phyloP scores from a whole-genome alignment of 257 asterid genomes.

The Mentha longifolia region DNA sequence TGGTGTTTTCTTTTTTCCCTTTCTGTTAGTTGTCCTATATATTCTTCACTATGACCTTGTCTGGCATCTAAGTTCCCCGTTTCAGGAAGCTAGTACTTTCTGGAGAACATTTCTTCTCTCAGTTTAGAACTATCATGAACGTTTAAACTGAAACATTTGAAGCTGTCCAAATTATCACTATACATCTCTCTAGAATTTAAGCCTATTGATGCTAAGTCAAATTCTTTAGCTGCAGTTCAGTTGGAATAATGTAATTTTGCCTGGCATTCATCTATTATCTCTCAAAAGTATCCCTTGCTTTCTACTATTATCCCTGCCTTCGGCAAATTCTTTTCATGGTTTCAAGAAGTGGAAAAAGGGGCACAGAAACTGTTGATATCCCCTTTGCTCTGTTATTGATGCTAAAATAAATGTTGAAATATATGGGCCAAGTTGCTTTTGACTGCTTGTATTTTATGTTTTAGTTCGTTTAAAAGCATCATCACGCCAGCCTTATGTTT shows the following conservation, averaged over 20 bases:
- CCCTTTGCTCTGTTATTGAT: slow-evolving; percentile 16
- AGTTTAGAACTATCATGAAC: too few relatives aligned
- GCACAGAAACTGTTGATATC: slow-evolving; percentile 12
- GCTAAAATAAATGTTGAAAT: slow-evolving; percentile 9
- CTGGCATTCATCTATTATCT: not conserved
- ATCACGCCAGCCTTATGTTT: slow-evolving; percentile 9
- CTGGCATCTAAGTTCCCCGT: too few relatives aligned
- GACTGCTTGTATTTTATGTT: slow-evolving; percentile 2
- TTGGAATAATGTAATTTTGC: not conserved
- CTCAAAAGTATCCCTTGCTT: not conserved
- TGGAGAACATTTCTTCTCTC: too few relatives aligned
- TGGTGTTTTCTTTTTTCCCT: too few relatives aligned
- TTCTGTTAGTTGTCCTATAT: too few relatives aligned
- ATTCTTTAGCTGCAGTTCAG: not conserved
- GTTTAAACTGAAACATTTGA: not conserved
- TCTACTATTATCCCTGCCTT: slow-evolving; percentile 13
- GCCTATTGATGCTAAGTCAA: not conserved
- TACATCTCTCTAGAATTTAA: not conserved
- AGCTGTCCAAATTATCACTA: not conserved
- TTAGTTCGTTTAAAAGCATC: slow-evolving; percentile 13
- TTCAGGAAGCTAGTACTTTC: too few relatives aligned
- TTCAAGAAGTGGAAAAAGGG: slow-evolving; percentile 10
- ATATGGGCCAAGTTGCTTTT: slow-evolving; percentile 15
- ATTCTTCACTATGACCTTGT: too few relatives aligned
- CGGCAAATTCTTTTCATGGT: not conserved